phyloP scores from a whole-genome alignment of 805 yeast genomes.

The Clavispora vitiphila region DNA sequence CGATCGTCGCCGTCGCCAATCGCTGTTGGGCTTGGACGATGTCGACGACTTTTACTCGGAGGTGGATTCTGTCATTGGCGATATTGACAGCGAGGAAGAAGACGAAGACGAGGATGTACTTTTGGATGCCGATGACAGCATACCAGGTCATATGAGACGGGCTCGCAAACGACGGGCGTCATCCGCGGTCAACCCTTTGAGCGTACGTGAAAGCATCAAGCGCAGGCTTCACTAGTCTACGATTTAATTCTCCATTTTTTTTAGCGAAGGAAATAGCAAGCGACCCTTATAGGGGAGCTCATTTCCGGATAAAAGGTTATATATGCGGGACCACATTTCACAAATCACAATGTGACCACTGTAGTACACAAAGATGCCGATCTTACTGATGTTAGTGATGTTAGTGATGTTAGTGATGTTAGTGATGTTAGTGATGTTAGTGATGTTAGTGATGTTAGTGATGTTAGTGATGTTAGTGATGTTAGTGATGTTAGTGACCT shows the following conservation, averaged over 20 bases:
- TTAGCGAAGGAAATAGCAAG: background rate
- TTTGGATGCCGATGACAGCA: constrained; percentile 33
- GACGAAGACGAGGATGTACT: constrained; percentile 34
- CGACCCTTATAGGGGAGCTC: too few relatives aligned
- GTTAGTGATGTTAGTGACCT: too few relatives aligned
- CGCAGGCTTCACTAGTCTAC: constrained; percentile 7
- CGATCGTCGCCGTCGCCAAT: constrained; percentile 29
- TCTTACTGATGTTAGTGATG: too few relatives aligned
- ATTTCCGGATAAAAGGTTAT: background rate
- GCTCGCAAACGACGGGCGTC: constrained; percentile 33
- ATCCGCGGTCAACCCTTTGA: constrained; percentile 39
- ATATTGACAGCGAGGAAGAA: constrained; percentile 22
- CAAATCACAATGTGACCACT: background rate
- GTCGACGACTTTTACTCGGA: constrained; percentile 40
- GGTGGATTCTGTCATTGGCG: constrained; percentile 37
- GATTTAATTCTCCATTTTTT: background rate
- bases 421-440: too few relatives aligned
- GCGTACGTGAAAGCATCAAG: constrained; percentile 14
- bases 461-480: too few relatives aligned
- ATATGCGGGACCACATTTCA: background rate
- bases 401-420: too few relatives aligned
- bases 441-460: too few relatives aligned
- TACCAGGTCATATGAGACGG: constrained; percentile 16
- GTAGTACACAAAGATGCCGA: too few relatives aligned
- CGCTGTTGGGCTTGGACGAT: constrained; percentile 38